Conservation (phyloP, 1,284 basidiomycete species). For the Gymnopus androsaceus region DNA sequence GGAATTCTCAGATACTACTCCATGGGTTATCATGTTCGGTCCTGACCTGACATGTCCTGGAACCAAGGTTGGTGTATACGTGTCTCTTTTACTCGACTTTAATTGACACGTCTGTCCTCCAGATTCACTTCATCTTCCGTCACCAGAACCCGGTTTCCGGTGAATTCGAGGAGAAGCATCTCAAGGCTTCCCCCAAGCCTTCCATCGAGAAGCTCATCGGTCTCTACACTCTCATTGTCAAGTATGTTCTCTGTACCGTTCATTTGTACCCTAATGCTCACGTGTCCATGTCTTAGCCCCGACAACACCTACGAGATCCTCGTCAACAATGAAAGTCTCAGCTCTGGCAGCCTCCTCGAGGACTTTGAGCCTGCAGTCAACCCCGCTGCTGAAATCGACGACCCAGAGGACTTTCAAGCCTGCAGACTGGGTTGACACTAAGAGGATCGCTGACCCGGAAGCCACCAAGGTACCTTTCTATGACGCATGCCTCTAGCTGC, state of each 20-base stretch:
- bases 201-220: conserved; percentile 87
- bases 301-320: conserved; percentile 94
- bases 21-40: conserved; percentile 97
- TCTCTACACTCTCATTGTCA: conserved; percentile 90
- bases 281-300: conserved; percentile 56
- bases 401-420: conserved; percentile 92
- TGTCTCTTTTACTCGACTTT: conserved; percentile 2
- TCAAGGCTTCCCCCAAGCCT: conserved; percentile 81
- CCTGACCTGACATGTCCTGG: conserved; percentile 87
- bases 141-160: conserved; percentile 91
- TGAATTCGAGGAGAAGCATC: conserved; percentile 97
- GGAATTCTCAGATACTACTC: conserved; percentile 96
- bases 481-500: not conserved
- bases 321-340: conserved; percentile 86
- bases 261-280: not conserved
- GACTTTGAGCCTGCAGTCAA: conserved; percentile 97
- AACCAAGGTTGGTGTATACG: conserved; percentile 61
- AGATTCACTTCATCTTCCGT: conserved; percentile 98
- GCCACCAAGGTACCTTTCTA: conserved; percentile 75
- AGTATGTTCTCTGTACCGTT: conserved; percentile 51
- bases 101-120: conserved; percentile 15
- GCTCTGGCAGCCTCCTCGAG: conserved; percentile 85
- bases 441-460: conserved; percentile 83
- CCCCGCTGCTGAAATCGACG: conserved; percentile 91
- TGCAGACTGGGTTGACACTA: conserved; percentile 88